A percentile compares a stretch with the other conserved stretches of the same genome.
phyloP scores from a whole-genome alignment of 2,329 filamentous ascomycete genomes.

The Paracoccidioides lutzii region DNA sequence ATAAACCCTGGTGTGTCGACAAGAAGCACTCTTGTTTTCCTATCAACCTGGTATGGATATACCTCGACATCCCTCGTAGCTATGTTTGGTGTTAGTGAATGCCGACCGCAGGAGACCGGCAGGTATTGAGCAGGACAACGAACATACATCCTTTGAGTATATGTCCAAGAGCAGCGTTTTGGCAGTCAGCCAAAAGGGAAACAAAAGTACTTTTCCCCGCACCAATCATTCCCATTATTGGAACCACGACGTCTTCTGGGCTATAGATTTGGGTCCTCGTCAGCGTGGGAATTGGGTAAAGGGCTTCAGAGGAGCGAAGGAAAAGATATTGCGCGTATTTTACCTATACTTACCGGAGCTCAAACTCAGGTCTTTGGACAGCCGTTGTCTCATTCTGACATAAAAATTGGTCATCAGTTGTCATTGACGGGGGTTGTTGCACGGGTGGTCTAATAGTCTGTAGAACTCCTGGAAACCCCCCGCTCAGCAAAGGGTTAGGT shows the following conservation, averaged over 20 bases:
- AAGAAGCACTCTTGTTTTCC: slow-evolving; percentile 2
- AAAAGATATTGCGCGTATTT: background rate
- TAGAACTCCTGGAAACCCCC: too few species aligned
- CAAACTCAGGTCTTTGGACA: background rate
- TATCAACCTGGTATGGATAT: background rate
- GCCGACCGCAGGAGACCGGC: background rate
- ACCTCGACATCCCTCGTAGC: background rate
- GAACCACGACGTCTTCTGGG: background rate
- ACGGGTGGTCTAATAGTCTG: background rate
- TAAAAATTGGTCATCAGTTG: background rate
- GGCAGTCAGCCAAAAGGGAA: slow-evolving; percentile 1
- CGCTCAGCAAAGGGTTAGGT: background rate
- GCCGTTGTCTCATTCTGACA: background rate
- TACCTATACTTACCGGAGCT: background rate
- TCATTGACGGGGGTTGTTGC: background rate
- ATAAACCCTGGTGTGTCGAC: slow-evolving; percentile 12
- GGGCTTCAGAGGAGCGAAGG: too few species aligned
- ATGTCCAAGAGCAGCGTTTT: slow-evolving; percentile 4
- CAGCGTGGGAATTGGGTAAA: too few species aligned
- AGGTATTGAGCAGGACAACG: background rate
- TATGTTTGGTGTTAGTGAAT: background rate
- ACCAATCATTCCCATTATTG: slow-evolving; percentile 9
- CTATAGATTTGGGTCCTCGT: background rate
- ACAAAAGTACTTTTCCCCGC: slow-evolving; percentile 10
- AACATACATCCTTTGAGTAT: slow-evolving; percentile 5